Conservation (phyloP, 164 flowering plant species). For the Stephania japonica region DNA sequence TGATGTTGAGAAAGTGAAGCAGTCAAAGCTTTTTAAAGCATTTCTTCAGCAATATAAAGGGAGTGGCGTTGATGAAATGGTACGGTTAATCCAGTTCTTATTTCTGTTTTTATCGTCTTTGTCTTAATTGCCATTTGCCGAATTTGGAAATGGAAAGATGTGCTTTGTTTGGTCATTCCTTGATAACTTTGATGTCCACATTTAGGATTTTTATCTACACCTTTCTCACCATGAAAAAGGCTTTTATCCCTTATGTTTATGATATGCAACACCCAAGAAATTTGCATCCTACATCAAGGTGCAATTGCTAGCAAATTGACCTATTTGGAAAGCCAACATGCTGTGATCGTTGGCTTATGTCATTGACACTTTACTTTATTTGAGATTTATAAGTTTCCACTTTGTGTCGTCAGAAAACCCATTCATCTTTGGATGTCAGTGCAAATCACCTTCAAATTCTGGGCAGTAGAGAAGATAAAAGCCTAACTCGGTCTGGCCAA, state of each 20-base stretch:
- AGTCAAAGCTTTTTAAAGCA: slow-evolving; percentile 57
- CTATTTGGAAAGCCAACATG: neutral
- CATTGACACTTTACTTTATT: neutral
- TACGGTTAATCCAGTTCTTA: slow-evolving; percentile 18
- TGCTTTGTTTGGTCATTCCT: neutral
- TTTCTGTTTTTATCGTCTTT: neutral
- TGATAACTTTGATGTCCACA: neutral
- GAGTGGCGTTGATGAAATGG: slow-evolving; percentile 26
- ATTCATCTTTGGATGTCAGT: neutral
- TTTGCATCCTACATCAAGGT: neutral
- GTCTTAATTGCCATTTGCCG: neutral
- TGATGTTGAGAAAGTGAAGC: slow-evolving; percentile 63
- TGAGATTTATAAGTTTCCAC: neutral
- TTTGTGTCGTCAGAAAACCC: slow-evolving; percentile 15
- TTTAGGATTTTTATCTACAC: neutral
- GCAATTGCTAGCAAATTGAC: neutral
- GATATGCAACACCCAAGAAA: neutral
- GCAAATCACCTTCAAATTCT: slow-evolving; percentile 10
- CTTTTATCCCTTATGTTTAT: neutral
- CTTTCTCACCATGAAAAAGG: neutral
- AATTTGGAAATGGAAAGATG: neutral
- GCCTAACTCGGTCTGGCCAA: slow-evolving; percentile 29
- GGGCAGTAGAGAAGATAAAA: slow-evolving; percentile 4
- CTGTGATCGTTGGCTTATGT: neutral
- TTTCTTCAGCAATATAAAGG: slow-evolving; percentile 35